phyloP scores from a whole-genome alignment of 306 rosid species.

The Cucurbita argyrosperma region DNA sequence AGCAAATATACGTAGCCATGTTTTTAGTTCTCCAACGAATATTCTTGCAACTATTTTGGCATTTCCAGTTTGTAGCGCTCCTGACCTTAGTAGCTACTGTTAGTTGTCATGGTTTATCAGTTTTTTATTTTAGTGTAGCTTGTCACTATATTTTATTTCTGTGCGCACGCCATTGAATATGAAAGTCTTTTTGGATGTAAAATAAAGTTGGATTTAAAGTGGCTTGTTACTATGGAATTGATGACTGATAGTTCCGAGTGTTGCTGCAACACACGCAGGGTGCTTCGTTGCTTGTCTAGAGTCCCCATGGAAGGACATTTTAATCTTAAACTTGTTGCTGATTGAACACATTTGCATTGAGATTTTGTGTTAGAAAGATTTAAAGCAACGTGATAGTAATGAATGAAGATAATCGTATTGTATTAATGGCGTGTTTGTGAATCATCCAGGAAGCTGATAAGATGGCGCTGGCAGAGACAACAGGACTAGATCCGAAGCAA shows the following conservation, averaged over 20 bases:
- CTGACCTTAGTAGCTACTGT: neutral
- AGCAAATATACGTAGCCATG: neutral
- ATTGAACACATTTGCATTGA: neutral
- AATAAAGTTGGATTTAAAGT: no score
- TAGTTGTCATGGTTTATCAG: neutral
- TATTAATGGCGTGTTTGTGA: neutral
- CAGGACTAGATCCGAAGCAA: constrained; percentile 86
- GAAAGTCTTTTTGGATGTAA: no score
- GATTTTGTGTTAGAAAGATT: neutral
- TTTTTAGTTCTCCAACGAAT: neutral
- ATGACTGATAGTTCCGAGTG: neutral
- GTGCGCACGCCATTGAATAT: no score
- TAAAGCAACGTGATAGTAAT: neutral
- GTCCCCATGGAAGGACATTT: neutral
- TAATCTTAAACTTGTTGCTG: neutral
- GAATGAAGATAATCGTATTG: neutral
- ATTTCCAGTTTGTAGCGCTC: neutral
- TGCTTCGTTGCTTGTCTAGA: neutral
- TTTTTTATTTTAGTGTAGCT: neutral
- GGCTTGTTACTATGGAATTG: neutral
- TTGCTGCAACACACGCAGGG: neutral
- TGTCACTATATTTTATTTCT: neutral
- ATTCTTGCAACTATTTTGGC: neutral
- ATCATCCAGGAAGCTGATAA: constrained; percentile 72
- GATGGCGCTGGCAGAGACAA: constrained; percentile 57